Conservation (phyloP, 2,329 filamentous ascomycete species). For the Pleurostoma richardsiae region DNA sequence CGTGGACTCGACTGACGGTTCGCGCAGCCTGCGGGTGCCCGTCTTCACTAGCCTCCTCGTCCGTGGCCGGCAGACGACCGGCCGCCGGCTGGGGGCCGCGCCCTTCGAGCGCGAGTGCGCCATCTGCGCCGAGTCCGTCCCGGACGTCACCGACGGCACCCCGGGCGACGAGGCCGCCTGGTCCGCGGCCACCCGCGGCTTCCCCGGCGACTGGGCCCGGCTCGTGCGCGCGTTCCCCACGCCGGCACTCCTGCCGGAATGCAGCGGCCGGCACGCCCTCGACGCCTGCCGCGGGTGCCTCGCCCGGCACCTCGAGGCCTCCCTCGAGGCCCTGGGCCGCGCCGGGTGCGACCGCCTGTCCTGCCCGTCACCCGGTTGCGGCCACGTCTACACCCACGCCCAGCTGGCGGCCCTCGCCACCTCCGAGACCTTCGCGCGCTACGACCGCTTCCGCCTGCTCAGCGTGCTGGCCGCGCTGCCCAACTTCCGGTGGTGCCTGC, state of each 20-base stretch:
- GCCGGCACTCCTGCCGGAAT: conserved; percentile 3
- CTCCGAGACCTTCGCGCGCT: conserved; percentile 5
- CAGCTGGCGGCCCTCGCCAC: conserved; percentile 7
- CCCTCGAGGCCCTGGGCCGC: conserved; percentile 8
- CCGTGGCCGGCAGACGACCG: background rate
- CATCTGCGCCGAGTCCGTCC: conserved; percentile 7
- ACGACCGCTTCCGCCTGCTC: conserved; percentile 8
- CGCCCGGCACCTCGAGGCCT: conserved; percentile 3
- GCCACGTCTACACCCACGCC: conserved; percentile 8
- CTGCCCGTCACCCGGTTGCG: conserved; percentile 9
- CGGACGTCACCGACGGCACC: conserved; percentile 5
- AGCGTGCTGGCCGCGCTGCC: conserved; percentile 4
- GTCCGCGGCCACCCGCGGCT: background rate
- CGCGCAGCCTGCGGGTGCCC: conserved; percentile 2
- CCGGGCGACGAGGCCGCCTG: background rate
- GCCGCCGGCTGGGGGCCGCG: background rate
- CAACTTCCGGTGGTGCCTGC: conserved; percentile 18
- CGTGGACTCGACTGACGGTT: conserved; percentile 1
- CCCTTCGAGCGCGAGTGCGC: conserved; percentile 6
- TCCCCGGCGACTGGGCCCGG: conserved; percentile 5
- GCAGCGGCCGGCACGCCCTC: conserved; percentile 6
- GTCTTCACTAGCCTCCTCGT: conserved; percentile 4
- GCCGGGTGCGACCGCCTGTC: conserved; percentile 2
- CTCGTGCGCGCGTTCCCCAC: conserved; percentile 7
- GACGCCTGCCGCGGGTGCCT: conserved; percentile 12